Percentiles rank a stretch among this genome's conserved stretches.
These are phyloP conservation scores for Ilyonectria destructans DNA, from an alignment of 2,329 filamentous ascomycete genomes.

Conservation along the genomic window DNA sequence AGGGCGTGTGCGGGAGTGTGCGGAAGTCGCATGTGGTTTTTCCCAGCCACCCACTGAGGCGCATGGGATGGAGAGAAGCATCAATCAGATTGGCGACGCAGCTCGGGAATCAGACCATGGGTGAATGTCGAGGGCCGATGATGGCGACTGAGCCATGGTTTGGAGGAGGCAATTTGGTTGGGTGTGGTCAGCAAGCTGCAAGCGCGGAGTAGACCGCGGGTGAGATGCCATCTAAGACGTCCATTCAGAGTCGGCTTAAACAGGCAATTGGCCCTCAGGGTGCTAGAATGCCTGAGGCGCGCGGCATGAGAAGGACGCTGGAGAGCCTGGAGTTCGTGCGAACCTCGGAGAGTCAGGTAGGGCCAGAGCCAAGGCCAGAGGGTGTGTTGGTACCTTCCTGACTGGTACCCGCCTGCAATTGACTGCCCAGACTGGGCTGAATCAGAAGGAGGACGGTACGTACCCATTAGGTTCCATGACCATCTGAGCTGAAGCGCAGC, in stretches of 20 bases:
- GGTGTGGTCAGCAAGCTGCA: constrained; percentile 29
- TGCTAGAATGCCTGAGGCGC: constrained; percentile 13
- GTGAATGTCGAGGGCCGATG: constrained; percentile 36
- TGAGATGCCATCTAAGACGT: constrained; percentile 12
- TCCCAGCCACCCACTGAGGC: constrained; percentile 46
- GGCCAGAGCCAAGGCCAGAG: neutral
- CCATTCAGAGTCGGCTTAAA: constrained; percentile 5
- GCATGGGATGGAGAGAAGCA: constrained; percentile 34
- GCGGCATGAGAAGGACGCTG: neutral
- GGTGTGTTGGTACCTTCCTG: constrained; percentile 15
- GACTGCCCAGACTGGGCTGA: constrained; percentile 19
- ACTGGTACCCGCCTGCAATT: constrained; percentile 19
- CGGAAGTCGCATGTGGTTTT: constrained; percentile 38
- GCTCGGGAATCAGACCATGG: constrained; percentile 42
- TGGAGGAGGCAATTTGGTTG: constrained; percentile 20
- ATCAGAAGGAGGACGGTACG: constrained; percentile 19
- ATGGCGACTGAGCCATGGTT: constrained; percentile 26
- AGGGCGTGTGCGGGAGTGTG: constrained; percentile 44
- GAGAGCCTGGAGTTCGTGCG: constrained; percentile 11
- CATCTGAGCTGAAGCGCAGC: constrained; percentile 25
- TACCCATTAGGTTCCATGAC: constrained; percentile 20
- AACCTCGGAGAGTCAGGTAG: constrained; percentile 16
- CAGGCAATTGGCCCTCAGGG: neutral
- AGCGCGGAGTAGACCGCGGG: constrained; percentile 4
- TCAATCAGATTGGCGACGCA: constrained; percentile 41